These are phyloP conservation scores for Colletotrichum musicola DNA, from an alignment of 2,329 filamentous ascomycete genomes.

Conservation along the genomic window DNA sequence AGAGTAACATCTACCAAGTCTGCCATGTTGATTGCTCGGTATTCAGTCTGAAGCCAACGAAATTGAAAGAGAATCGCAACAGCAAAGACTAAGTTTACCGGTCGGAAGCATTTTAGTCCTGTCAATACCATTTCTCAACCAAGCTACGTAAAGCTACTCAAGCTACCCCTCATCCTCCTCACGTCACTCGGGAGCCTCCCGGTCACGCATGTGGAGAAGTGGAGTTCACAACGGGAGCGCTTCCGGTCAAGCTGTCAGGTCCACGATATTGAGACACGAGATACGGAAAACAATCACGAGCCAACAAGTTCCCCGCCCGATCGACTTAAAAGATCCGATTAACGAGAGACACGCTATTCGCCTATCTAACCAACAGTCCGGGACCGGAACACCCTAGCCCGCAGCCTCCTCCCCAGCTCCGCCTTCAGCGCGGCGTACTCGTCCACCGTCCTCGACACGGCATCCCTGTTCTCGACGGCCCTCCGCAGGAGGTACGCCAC, in stretches of 20 bases:
- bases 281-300: conserved; percentile 4
- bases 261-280: neutral
- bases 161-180: conserved; percentile 27
- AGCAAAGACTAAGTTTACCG: neutral
- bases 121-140: neutral
- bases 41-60: neutral
- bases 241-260: conserved; percentile 9
- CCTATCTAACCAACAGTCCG: conserved; percentile 6
- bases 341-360: neutral
- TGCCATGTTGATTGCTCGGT: neutral
- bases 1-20: conserved; percentile 13
- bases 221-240: conserved; percentile 13
- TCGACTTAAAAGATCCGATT: conserved; percentile 15
- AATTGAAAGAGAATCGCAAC: too few relatives aligned
- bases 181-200: conserved; percentile 7
- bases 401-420: conserved; percentile 49
- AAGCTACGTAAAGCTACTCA: neutral
- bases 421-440: conserved; percentile 48
- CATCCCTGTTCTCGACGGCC: conserved; percentile 48
- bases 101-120: too few relatives aligned
- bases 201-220: conserved; percentile 3
- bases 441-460: conserved; percentile 48
- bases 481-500: conserved; percentile 44
- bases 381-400: conserved; percentile 16
- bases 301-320: neutral